Conservation (phyloP, 1,284 basidiomycete species). For the Apiotrichum sp. region DNA sequence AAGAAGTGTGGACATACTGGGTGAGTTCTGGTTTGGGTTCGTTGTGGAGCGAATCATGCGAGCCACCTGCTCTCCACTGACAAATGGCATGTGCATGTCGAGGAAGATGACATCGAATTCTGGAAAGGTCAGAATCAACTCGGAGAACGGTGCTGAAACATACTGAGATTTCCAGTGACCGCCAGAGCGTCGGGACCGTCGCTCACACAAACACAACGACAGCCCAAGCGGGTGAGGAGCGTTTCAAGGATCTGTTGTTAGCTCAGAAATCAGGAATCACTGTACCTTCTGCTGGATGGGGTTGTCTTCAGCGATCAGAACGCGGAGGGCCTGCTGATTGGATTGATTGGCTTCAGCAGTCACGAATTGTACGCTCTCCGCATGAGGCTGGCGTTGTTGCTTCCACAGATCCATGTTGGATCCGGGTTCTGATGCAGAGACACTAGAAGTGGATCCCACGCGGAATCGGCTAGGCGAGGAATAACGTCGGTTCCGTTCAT, state of each 20-base stretch:
- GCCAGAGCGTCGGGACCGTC: constrained; percentile 96
- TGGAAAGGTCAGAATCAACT: constrained; percentile 8
- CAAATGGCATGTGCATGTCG: constrained; percentile 47
- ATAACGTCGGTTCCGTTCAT: constrained; percentile 67
- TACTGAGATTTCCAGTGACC: constrained; percentile 92
- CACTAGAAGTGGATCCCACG: constrained; percentile 60
- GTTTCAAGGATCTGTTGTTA: constrained; percentile 71
- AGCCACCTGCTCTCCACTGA: constrained; percentile 46
- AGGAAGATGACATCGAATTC: constrained; percentile 52
- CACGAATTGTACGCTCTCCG: constrained; percentile 4
- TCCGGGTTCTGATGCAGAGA: constrained; percentile 51
- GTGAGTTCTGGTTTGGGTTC: constrained; percentile 47
- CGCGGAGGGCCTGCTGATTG: constrained; percentile 56
- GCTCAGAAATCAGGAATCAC: neutral
- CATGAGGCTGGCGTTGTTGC: constrained; percentile 9
- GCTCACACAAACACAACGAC: constrained; percentile 85
- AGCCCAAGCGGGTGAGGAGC: constrained; percentile 81
- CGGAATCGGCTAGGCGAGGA: constrained; percentile 81
- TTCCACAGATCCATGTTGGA: constrained; percentile 31
- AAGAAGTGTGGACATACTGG: constrained; percentile 30
- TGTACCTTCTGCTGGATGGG: constrained; percentile 77
- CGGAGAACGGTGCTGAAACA: too few species aligned
- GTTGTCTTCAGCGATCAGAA: constrained; percentile 93
- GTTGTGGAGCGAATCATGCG: constrained; percentile 47
- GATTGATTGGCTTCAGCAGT: neutral